Evolutionary conservation across 805 yeast species (phyloP), one percentile per base, ranked within the genome.

Genomic region (Cyberlindnera euphorbiae): DNA sequence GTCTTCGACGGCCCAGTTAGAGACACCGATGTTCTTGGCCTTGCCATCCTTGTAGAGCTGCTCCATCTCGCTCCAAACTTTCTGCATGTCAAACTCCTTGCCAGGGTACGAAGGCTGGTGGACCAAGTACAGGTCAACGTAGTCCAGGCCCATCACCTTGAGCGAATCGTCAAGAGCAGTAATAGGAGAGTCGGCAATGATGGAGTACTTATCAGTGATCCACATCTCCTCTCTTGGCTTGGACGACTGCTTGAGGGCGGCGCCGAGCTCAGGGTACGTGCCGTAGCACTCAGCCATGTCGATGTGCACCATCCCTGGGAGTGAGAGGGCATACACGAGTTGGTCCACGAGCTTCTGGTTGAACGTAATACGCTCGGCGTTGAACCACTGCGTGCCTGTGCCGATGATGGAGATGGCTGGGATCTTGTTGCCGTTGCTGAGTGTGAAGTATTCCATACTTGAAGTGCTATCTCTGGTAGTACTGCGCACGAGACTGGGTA

Each of bases 271-370:
- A 1, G 61, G 62, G 41, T 74, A 70, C 10, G 80, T 77, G 37
- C 66, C 60, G 53, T 77, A 77, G 12, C 62, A 52, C 48, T 77
- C 79, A 5, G 83, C 84, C 30, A 73, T 70, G 49, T 77, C 83
- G 30, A 77, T 52, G 49, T 77, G 82, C 29, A 68, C 62, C 42
- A 69, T 64, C 0, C 83, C 82, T 7, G 67, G 66, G 19, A 62
- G 45, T 2, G 59, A 48, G 11, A 67, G 43, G 3, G 65, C 64
- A 19, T 54, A 45, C 17, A 49, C 43, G 16, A 63, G 36, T 26
- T 59, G 61, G 1, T 49, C 56, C 4, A 64, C 58, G n/a, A 67
- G 47, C 8, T 50, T 50, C 4, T 57, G 39, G 26, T 61, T 57
- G 44, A 61, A 49, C 10, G 40, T 47, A 3, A 47, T 44, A 5